Evolutionary conservation across 1,284 basidiomycete genomes (phyloP).

Genomic region (Omphalotus olearius): DNA sequence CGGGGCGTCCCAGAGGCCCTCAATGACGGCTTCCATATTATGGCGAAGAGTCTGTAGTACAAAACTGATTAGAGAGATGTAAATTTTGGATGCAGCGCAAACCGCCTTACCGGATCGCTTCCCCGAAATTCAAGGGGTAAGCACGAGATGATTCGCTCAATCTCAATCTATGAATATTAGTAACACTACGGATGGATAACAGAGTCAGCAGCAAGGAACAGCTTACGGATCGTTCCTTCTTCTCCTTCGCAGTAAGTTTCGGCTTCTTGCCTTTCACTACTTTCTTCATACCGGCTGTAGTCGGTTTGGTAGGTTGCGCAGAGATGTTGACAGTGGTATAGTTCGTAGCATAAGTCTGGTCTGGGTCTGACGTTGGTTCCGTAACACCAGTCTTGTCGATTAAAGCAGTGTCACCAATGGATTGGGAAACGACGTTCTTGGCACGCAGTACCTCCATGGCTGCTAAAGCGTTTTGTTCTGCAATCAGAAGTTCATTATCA

Average conservation of each 20-base stretch:
- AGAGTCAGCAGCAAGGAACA: background rate
- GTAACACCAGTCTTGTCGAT: constrained; percentile 36
- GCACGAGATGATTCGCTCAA: constrained; percentile 73
- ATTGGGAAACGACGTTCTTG: constrained; percentile 3
- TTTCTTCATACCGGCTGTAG: constrained; percentile 50
- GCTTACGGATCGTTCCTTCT: constrained; percentile 72
- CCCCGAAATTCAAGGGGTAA: constrained; percentile 91
- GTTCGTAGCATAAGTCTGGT: constrained; percentile 34
- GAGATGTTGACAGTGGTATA: constrained; percentile 27
- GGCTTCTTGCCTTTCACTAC: constrained; percentile 45
- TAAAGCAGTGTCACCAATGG: constrained; percentile 7
- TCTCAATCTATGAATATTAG: constrained; percentile 39
- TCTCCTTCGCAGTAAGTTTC: constrained; percentile 76
- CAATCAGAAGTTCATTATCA: background rate
- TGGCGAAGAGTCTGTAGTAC: constrained; percentile 56
- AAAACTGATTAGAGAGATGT: constrained; percentile 4
- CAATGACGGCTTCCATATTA: constrained; percentile 76
- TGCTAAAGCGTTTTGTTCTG: constrained; percentile 44
- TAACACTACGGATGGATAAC: background rate
- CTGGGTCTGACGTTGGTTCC: constrained; percentile 37
- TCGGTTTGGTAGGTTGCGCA: constrained; percentile 23
- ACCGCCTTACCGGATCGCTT: constrained; percentile 65
- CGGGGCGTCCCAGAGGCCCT: constrained; percentile 57
- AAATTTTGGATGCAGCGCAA: background rate
- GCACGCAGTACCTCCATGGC: constrained; percentile 32